Evolutionary conservation across 1,284 basidiomycete genomes (phyloP), one percentile per base, ranked within the genome.

Genomic region (Melampsora abietis-canadensis): DNA sequence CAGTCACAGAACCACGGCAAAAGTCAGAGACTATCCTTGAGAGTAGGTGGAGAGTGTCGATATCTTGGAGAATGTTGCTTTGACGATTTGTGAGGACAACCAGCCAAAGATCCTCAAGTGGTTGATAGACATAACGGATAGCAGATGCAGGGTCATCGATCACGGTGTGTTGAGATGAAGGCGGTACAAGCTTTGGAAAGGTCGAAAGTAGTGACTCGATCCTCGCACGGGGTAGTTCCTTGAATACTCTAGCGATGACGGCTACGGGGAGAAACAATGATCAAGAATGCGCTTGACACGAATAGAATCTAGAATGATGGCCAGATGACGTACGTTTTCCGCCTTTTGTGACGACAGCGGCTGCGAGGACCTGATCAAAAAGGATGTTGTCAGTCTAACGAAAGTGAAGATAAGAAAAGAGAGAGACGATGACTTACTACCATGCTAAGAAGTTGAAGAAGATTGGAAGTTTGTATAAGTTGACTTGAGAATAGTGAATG

Each of bases 51-150:
- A 99, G 86, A 0, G 95, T 97, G 77, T 95, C 91, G 78, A 98
- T 97, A 83, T 99, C 96, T 84, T 97, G 96, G 51, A 99, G 85
- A 80, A 99, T 98, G 82, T 98, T 98, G 40, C 92, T 94, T 21
- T 91, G 91, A 82, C 96, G 97, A 84, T 97, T 98, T 76, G 95
- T 98, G 84, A 98, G 95, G 78, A 98, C 87, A 78, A 98, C 87
- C 78, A 98, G 95, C 83, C 97, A 98, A 65, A 98, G 88, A 81
- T 99, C 95, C 82, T 98, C 96, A 66, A 99, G 87, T 0, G 95
- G 95, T 81, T 97, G 94, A 83, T 98, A 99, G 79, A 99, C 95
- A 82, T 94, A 99, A 79, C 96, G 92, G 72, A 95, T 93, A 82
- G 88, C 82, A 0, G 91, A 94, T 84, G 63, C 75, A n/a, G 44